Evolutionary conservation across 1,284 basidiomycete species (phyloP), one percentile per base, ranked within the genome.

Genomic region (Kwoniella shivajii): DNA sequence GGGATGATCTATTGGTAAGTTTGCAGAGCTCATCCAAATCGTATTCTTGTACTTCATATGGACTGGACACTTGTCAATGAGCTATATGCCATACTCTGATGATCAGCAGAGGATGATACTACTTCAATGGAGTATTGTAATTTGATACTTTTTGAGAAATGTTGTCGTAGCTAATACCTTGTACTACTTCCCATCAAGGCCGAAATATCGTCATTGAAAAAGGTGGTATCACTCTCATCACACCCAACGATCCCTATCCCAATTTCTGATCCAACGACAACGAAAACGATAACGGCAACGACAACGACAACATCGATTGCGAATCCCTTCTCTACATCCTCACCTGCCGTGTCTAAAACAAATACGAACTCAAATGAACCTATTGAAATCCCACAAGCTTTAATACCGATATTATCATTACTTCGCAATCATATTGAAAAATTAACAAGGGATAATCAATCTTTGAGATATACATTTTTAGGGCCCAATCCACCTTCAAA

Each of bases 381-480:
- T 11, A 60, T 71, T 4, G 34, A 54, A 5, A 65, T 76, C 34
- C 72, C 73, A 1, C 57, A 60, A 6, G 54, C 66, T 0, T 63
- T 76, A 0, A 31, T 73, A 0, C 72, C 73, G 14, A 61, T 67
- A 1, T 61, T 76, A 11, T 41, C 63, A 0, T 38, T 72, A 0
- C 63, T 76, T 2, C 62, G 69, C 13, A 38, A 54, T 2, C 74
- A 76, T 56, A 72, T 76, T 13, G 51, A 60, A n/a, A 68, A 69
- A 22, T 56, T 76, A 22, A 70, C 71, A 5, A 49, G 66, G 13
- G 74, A 76, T 38, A 76, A 74, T 49, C 65, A 71, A 13, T 73
- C 74, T n/a, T 55, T 76, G 16, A 64, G 73, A 30, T 70, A 72
- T 56, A 75, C 73, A 2, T 73, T 76, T 39, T 57, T 74, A 26